Evolutionary conservation across 1,139 yeast species (phyloP).

Genomic region (Scheffersomyces insectosa): DNA sequence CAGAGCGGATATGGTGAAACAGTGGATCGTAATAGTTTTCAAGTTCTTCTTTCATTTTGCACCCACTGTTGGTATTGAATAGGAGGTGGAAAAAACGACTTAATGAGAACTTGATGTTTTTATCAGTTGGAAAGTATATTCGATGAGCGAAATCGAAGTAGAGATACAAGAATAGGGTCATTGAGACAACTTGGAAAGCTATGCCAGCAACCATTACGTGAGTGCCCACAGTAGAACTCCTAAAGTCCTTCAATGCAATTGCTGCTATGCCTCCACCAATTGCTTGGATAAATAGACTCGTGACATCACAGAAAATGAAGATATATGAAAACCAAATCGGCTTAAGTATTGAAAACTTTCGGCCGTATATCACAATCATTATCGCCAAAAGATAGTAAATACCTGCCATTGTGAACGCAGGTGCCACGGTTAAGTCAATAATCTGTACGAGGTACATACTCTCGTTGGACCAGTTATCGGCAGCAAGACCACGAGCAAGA

Average conservation of each 20-base stretch:
- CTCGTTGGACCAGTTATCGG: slow-evolving; percentile 15
- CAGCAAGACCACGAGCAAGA: slow-evolving; percentile 20
- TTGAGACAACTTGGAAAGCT: slow-evolving; percentile 38
- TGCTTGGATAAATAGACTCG: slow-evolving; percentile 37
- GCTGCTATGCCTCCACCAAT: slow-evolving; percentile 41
- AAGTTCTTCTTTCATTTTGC: slow-evolving; percentile 13
- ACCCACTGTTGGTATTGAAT: slow-evolving; percentile 24
- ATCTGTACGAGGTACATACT: slow-evolving; percentile 33
- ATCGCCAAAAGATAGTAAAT: slow-evolving; percentile 38
- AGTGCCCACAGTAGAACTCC: slow-evolving; percentile 26
- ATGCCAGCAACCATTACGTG: slow-evolving; percentile 41
- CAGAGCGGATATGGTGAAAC: slow-evolving; percentile 15
- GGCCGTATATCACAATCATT: slow-evolving; percentile 31
- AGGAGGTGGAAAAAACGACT: slow-evolving; percentile 16
- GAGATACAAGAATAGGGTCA: slow-evolving; percentile 32
- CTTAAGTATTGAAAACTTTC: slow-evolving; percentile 23
- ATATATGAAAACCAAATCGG: slow-evolving; percentile 39
- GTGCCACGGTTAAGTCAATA: slow-evolving; percentile 37
- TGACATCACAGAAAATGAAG: slow-evolving; percentile 34
- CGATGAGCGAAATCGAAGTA: slow-evolving; percentile 28
- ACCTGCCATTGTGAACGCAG: slow-evolving; percentile 44
- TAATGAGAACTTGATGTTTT: background rate
- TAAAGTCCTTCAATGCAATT: slow-evolving; percentile 16
- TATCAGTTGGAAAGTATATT: slow-evolving; percentile 17
- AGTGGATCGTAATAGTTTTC: slow-evolving; percentile 20